Evolutionary conservation across 2,329 filamentous ascomycete genomes (phyloP).

Genomic region (Nemania bipapillata): DNA sequence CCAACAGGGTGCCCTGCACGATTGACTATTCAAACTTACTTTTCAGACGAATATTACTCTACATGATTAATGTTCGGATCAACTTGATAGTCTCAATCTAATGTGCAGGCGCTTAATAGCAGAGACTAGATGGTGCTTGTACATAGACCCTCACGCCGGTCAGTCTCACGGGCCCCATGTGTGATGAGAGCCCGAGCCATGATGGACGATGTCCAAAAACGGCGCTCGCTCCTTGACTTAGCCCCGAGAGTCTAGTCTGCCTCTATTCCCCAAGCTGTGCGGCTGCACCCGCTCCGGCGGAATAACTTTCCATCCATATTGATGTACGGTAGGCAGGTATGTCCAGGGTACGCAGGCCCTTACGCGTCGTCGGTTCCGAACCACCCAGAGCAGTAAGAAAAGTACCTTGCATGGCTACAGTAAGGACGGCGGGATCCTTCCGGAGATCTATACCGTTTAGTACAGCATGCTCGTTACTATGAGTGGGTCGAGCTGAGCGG

Average conservation of each 20-base stretch:
- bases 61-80: not conserved
- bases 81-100: not conserved
- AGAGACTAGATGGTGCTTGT: not conserved
- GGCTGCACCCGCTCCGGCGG: not conserved
- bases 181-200: not conserved
- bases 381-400: not conserved
- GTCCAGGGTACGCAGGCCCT: too few species aligned
- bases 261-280: not conserved
- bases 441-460: not conserved
- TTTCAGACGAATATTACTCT: too few species aligned
- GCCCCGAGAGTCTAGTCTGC: not conserved
- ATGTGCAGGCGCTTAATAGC: not conserved
- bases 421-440: not conserved
- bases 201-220: not conserved
- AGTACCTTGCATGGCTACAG: slow-evolving; percentile 15
- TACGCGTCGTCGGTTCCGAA: too few species aligned
- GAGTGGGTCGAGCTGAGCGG: not conserved
- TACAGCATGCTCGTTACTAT: not conserved
- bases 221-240: not conserved
- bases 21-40: not conserved
- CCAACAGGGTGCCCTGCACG: too few species aligned
- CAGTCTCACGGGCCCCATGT: not conserved
- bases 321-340: too few species aligned
- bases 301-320: not conserved
- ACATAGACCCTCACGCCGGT: not conserved